Evolutionary conservation across 1,284 basidiomycete genomes (phyloP).

Genomic region (Puccinia polysora): DNA sequence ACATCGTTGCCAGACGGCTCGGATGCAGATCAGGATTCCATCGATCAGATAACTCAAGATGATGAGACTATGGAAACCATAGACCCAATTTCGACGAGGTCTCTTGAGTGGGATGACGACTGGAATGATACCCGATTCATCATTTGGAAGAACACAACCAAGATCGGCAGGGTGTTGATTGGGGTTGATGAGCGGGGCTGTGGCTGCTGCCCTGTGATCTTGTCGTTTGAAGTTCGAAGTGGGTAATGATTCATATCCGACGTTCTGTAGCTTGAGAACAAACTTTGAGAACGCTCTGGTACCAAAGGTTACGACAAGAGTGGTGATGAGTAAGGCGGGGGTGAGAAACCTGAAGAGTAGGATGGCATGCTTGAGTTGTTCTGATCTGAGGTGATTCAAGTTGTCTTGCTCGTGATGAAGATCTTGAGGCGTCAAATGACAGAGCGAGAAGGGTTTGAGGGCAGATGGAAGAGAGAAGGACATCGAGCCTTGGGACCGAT

Average conservation of each 20-base stretch:
- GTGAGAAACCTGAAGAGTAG: slow-evolving; percentile 30
- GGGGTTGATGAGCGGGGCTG: background rate
- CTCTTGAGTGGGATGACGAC: slow-evolving; percentile 67
- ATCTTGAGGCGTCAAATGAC: background rate
- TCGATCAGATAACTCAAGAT: slow-evolving; percentile 49
- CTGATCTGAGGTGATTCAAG: background rate
- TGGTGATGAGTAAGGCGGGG: slow-evolving; percentile 20
- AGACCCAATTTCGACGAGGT: slow-evolving; percentile 68
- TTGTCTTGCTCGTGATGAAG: background rate
- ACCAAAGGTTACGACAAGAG: slow-evolving; percentile 28
- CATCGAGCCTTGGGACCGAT: too few species aligned
- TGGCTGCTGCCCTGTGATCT: background rate
- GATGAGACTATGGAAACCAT: slow-evolving; percentile 63
- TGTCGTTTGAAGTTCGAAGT: slow-evolving; percentile 19
- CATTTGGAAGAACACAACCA: background rate
- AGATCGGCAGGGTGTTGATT: background rate
- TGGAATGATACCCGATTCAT: slow-evolving; percentile 59
- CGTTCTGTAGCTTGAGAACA: slow-evolving; percentile 39
- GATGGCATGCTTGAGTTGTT: slow-evolving; percentile 12
- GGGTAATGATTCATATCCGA: slow-evolving; percentile 37
- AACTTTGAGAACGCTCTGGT: slow-evolving; percentile 25
- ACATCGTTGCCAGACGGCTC: slow-evolving; percentile 62
- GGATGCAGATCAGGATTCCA: slow-evolving; percentile 61
- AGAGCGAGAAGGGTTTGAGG: too few species aligned
- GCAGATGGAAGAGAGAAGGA: too few species aligned